Evolutionary conservation across 106 monocot species (phyloP).

Genomic region (Vanilla planifolia): DNA sequence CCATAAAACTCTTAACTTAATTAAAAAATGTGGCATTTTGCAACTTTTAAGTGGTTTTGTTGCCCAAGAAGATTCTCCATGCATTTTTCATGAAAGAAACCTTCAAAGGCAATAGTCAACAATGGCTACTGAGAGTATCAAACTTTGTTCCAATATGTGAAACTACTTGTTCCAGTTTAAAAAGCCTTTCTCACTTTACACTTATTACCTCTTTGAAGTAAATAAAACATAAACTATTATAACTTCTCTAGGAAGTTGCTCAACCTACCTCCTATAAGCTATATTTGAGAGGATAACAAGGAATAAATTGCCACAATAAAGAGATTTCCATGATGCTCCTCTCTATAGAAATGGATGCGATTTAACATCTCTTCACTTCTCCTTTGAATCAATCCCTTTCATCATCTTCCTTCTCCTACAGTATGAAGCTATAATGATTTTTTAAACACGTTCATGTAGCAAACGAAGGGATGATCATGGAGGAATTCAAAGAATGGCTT

Average conservation of each 20-base stretch:
- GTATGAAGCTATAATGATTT: not conserved
- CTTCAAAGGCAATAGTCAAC: not conserved
- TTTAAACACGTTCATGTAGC: not conserved
- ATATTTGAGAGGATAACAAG: constrained; percentile 1
- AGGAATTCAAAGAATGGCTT: constrained; percentile 19
- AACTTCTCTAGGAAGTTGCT: too few species aligned
- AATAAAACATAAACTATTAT: too few species aligned
- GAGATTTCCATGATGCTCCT: not conserved
- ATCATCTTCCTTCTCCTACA: not conserved
- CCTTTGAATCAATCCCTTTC: not conserved
- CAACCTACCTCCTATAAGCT: too few species aligned
- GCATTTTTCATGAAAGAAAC: not conserved
- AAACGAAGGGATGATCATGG: constrained; percentile 1
- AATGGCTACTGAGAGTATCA: not conserved
- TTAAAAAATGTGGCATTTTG: not conserved
- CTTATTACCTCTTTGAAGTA: too few species aligned
- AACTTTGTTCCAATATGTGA: not conserved
- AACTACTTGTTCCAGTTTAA: too few species aligned
- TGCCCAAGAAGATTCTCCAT: not conserved
- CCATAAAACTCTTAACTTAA: too few species aligned
- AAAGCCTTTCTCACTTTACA: too few species aligned
- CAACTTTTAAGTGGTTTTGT: not conserved
- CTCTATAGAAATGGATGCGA: not conserved
- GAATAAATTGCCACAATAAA: constrained; percentile 5
- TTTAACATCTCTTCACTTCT: not conserved